Base-by-base conservation (phyloP, 177 flowering plant species). In the Vitis hybrid region DNA sequence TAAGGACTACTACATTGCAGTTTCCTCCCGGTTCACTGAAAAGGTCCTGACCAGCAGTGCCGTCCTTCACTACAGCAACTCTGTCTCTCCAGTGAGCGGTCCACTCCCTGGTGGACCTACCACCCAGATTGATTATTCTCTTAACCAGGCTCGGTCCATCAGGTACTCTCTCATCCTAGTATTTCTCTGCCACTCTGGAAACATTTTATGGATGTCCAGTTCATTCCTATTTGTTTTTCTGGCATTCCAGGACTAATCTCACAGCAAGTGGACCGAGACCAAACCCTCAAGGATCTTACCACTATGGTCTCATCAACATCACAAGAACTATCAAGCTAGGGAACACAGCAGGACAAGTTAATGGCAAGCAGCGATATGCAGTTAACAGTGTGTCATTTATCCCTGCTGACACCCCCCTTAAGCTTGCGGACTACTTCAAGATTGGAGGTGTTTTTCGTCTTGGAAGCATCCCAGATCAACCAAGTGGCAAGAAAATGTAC, bases 261-360 rank as follows among this genome's bases (percentile, higher is more conserved):
- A 90, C 91, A 2, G 98, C 95, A 3, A 88, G 91, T 62, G 97
- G 91, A 52, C 89, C 98, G 3, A 82, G 95, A 48, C 97, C 94
- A 0, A 93, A 91, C 72, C 95, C 98, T 15, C 98, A 91, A 74
- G 98, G 98, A 19, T 91, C 98, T 1, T 91, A 88, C 86, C 94
- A 89, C 78, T 91, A 93, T 70, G 95, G 98, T 2, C 76, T 63
- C 1, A 81, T 91, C 57, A 84, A 80, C 51, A 60, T 81, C 51
- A 70, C 81, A 5, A 78, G 94, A 63, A 89, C 92, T 4, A 84
- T 93, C 56, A 79, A 55, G 63, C 76, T 90, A 3, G 81, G 54
- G 10, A 91, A 77, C 72, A 78, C 88, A 9, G 89, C 91, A 0
- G 88, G 75, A n/a, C 73, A 5, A 8, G 76, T 91, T 5, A 68